A percentile compares a stretch with the other conserved stretches of the same genome.
Evolutionary conservation across 176 grass and related monocot species (phyloP).

Genomic region (Triticum dicoccoides): DNA sequence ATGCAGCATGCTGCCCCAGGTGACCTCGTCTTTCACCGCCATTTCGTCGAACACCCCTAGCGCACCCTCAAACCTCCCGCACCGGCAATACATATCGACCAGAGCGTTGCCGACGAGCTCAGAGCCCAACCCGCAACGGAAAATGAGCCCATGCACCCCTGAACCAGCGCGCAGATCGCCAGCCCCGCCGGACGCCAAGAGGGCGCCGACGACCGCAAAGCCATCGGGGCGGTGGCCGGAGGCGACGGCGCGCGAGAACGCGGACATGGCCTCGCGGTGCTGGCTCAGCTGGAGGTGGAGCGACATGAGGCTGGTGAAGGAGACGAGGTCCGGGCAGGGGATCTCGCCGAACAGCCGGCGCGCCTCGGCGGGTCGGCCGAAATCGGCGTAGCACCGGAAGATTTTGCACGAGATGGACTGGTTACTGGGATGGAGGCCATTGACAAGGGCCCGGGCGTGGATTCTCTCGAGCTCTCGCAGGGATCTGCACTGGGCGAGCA

Average conservation of each 20-base stretch:
- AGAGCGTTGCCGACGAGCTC: constrained; percentile 50
- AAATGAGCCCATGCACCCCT: constrained; percentile 34
- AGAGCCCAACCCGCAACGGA: constrained; percentile 17
- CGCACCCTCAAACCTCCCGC: constrained; percentile 23
- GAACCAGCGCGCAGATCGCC: constrained; percentile 1
- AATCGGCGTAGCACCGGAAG: constrained; percentile 42
- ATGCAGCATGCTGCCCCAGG: constrained; percentile 62
- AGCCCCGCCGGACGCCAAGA: constrained; percentile 20
- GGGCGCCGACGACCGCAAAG: constrained; percentile 37
- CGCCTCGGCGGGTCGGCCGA: background rate
- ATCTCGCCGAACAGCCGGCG: constrained; percentile 49
- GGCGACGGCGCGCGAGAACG: background rate
- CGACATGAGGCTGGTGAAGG: constrained; percentile 59
- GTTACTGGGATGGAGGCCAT: constrained; percentile 36
- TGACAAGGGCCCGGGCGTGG: constrained; percentile 32
- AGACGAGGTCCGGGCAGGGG: constrained; percentile 55
- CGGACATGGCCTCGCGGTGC: constrained; percentile 33
- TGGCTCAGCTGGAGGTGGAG: constrained; percentile 27
- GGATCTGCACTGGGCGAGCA: constrained; percentile 38
- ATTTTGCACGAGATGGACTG: constrained; percentile 61
- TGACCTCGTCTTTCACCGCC: constrained; percentile 41
- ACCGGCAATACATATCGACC: constrained; percentile 58
- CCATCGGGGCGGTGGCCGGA: constrained; percentile 31
- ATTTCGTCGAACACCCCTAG: constrained; percentile 38
- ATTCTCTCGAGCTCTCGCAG: constrained; percentile 41